Conservation (phyloP, 495 filamentous ascomycete species). For the Aspergillus bridgeri region DNA sequence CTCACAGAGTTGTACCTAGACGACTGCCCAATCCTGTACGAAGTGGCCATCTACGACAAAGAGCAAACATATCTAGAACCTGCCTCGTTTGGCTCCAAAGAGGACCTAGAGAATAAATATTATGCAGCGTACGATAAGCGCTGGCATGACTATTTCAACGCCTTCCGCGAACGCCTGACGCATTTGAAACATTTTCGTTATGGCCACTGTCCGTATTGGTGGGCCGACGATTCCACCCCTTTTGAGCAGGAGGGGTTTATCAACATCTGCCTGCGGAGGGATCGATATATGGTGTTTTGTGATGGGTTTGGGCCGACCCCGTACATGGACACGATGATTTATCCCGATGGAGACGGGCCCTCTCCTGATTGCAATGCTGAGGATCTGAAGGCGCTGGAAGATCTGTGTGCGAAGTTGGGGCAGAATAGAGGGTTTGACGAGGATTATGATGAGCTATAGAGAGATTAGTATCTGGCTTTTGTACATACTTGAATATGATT, state of each 20-base stretch:
- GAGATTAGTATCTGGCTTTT: no score
- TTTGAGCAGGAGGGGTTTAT: conserved; percentile 17
- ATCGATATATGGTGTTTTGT: conserved; percentile 13
- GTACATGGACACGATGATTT: background rate
- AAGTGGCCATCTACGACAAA: conserved; percentile 2
- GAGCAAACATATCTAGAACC: background rate
- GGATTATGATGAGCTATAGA: background rate
- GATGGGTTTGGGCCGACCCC: conserved; percentile 3
- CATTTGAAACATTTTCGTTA: conserved; percentile 17
- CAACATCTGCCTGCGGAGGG: conserved; percentile 2
- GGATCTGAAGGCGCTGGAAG: background rate
- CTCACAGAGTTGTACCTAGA: conserved; percentile 25
- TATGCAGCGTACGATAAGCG: conserved; percentile 13
- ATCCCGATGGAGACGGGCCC: background rate
- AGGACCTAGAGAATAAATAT: background rate
- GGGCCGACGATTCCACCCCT: conserved; percentile 5
- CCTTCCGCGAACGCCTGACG: conserved; percentile 12
- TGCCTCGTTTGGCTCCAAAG: background rate
- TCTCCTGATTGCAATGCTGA: background rate
- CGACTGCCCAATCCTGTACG: conserved; percentile 20
- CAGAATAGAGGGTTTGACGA: background rate
- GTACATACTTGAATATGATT: no score
- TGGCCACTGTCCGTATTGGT: conserved; percentile 8
- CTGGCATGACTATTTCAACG: conserved; percentile 24
- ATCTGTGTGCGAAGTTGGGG: background rate